Evolutionary conservation across 805 yeast genomes (phyloP).

Genomic region (Saturnispora halmiae): DNA sequence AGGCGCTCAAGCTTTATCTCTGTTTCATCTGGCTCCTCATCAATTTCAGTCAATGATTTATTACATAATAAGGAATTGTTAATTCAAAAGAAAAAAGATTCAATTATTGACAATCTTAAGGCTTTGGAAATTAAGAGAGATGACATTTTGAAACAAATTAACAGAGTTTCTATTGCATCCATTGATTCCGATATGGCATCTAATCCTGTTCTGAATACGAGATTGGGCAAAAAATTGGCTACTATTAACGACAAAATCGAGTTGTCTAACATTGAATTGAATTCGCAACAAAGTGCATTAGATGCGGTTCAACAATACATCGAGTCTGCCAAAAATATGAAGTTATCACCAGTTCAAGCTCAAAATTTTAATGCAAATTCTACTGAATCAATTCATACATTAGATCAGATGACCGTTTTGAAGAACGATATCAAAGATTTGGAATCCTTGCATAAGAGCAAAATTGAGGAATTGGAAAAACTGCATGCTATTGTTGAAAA

Average conservation of each 20-base stretch:
- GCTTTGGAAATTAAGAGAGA: slow-evolving; percentile 1
- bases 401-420: slow-evolving; percentile 5
- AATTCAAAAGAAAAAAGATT: slow-evolving; percentile 3
- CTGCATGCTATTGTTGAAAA: slow-evolving; percentile 22
- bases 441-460: slow-evolving; percentile 7
- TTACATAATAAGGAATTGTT: slow-evolving; percentile 6
- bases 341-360: slow-evolving; percentile 8
- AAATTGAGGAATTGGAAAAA: slow-evolving; percentile 6
- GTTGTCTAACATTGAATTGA: slow-evolving; percentile 10
- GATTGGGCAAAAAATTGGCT: slow-evolving; percentile 2
- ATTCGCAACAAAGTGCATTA: slow-evolving; percentile 13
- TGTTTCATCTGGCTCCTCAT: slow-evolving; percentile 7
- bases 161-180: slow-evolving; percentile 13
- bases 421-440: slow-evolving; percentile 10
- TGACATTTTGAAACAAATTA: slow-evolving; percentile 8
- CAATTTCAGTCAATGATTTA: slow-evolving; percentile 12
- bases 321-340: slow-evolving; percentile 9
- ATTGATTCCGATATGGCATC: not conserved
- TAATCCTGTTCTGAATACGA: slow-evolving; percentile 1
- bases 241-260: slow-evolving; percentile 12
- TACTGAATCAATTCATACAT: too few relatives aligned
- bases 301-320: slow-evolving; percentile 15
- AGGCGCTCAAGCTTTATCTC: slow-evolving; percentile 8
- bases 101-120: not conserved
- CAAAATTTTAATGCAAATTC: not conserved